Evolutionary conservation across 768 basidiomycete species (phyloP).

Genomic region (Chlorophyllum brunneum): DNA sequence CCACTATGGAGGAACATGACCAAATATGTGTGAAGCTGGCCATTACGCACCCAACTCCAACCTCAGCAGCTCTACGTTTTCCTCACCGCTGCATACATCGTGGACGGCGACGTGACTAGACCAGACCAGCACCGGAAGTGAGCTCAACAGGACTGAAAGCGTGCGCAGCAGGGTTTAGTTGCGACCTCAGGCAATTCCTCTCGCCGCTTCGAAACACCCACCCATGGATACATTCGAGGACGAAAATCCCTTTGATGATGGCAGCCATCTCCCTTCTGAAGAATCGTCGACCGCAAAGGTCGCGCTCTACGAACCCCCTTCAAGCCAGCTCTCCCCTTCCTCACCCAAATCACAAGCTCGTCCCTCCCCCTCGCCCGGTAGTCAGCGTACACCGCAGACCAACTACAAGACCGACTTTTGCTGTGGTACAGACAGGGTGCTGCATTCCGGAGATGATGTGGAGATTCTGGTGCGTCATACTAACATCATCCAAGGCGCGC

Average conservation of each 20-base stretch:
- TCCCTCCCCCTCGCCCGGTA: conserved; percentile 55
- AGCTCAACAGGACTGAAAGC: background rate
- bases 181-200: conserved; percentile 10
- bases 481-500: conserved; percentile 10
- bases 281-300: conserved; percentile 52
- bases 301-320: conserved; percentile 57
- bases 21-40: conserved; percentile 27
- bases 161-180: background rate
- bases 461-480: conserved; percentile 64
- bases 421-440: conserved; percentile 67
- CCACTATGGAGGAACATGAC: conserved; percentile 34
- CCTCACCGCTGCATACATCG: background rate
- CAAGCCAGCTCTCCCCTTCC: conserved; percentile 51
- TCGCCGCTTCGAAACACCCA: background rate
- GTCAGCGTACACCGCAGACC: conserved; percentile 47
- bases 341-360: conserved; percentile 33
- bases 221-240: conserved; percentile 55
- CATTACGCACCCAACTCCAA: conserved; percentile 5
- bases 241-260: conserved; percentile 63
- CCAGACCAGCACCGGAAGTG: no score
- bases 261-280: conserved; percentile 40
- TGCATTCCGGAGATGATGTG: conserved; percentile 79
- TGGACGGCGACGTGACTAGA: no score
- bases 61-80: background rate
- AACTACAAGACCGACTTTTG: conserved; percentile 76